Evolutionary conservation across 75 land plant genomes (phyloP), one percentile per base, ranked within the genome.

Genomic region (Cryptomeria japonica): DNA sequence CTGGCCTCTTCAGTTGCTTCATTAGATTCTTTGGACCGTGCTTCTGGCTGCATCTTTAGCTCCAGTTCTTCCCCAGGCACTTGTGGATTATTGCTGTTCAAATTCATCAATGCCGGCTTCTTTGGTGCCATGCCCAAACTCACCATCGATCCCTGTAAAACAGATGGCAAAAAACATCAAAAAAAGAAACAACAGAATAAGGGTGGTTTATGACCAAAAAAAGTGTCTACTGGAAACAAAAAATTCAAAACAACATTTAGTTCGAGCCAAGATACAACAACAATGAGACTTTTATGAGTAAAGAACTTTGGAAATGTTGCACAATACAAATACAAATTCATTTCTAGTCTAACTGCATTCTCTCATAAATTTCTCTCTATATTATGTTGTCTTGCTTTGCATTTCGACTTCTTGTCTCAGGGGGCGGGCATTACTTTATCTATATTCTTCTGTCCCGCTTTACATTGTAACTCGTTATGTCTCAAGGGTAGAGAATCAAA

Each of bases 121-220:
- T 86, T 88, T 28, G 93, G 83, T 46, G 86, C 90, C 47, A 94
- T 42, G 64, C 95, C 95, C 58, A 94, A 91, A 73, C 87, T 87
- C 11, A 88, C 90, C 95, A 94, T 93, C 94, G 93, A 94, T 38
- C 88, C 89, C 97, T 94, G 89, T 84, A 72, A 15, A 49, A 64
- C 31, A 19, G 34, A 88, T 34, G 32, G 28, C 39, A 22, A 0
- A 38, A 78, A 1, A 38, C 0, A 13, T 11, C 77, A 75, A 32
- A 34, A 75, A 34, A 34, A 34, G 37, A 15, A 75, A 75, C n/a
- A 75, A 75, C 5, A 75, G 3, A 11, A 8, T 3, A 13, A 75
- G 37, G 77, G 77, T 34, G 31, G 14, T 72, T 2, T 72, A 32
- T 31, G 3, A 13, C 77, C 37, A 75, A 25, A n/a, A 11, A 72